Percentiles rank a stretch among this genome's conserved stretches.
Evolutionary conservation across 805 yeast genomes (phyloP).

Genomic region (Metschnikowia vanudenii): DNA sequence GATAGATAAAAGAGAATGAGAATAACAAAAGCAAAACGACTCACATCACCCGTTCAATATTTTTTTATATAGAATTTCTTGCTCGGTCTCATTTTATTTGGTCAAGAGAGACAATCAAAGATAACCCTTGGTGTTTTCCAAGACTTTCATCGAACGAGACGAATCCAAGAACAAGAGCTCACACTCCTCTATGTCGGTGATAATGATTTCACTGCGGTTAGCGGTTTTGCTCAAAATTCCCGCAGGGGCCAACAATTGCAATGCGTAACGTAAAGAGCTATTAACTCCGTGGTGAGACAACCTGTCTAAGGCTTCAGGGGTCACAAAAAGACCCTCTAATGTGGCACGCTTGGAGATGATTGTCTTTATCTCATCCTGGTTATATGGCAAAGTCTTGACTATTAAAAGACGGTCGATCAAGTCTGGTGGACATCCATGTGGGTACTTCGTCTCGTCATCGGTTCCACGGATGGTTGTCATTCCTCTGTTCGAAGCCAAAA

Average conservation of each 20-base stretch:
- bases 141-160: conserved; percentile 69
- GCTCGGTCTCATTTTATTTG: background rate
- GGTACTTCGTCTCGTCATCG: conserved; percentile 73
- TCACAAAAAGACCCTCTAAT: conserved; percentile 69
- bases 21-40: background rate
- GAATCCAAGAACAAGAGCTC: conserved; percentile 83
- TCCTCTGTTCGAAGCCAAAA: conserved; percentile 95
- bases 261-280: conserved; percentile 85
- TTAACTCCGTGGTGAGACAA: conserved; percentile 72
- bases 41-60: background rate
- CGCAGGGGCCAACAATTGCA: conserved; percentile 89
- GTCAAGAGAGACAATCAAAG: conserved; percentile 21
- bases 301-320: conserved; percentile 66
- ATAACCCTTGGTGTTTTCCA: conserved; percentile 48
- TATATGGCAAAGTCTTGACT: conserved; percentile 89
- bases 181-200: conserved; percentile 80
- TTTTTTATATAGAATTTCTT: background rate
- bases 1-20: background rate
- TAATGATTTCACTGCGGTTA: conserved; percentile 66
- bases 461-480: conserved; percentile 90
- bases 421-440: conserved; percentile 97
- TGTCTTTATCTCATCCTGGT: conserved; percentile 72
- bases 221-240: conserved; percentile 74
- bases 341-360: conserved; percentile 81
- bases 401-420: conserved; percentile 87